phyloP scores from a whole-genome alignment of 2,329 filamentous ascomycete genomes.

The Pseudocercospora macadamiae region DNA sequence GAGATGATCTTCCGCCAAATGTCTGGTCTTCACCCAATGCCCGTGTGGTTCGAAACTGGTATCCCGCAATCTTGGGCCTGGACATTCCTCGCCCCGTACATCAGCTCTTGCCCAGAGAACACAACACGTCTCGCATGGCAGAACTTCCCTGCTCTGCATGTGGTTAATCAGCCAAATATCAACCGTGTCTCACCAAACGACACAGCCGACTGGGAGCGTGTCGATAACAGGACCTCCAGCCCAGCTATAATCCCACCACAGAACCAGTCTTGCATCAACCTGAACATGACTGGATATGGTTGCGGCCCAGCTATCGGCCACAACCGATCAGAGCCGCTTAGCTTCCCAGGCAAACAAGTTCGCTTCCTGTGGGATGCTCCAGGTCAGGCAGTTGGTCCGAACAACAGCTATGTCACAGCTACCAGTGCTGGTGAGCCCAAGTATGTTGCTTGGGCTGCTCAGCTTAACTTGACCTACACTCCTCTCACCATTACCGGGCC shows the following conservation, averaged over 20 bases:
- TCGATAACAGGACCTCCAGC: slow-evolving; percentile 61
- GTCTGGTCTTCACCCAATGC: slow-evolving; percentile 77
- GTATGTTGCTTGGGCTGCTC: slow-evolving; percentile 76
- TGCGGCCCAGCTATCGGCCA: slow-evolving; percentile 68
- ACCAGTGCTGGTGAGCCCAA: slow-evolving; percentile 59
- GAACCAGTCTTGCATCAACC: slow-evolving; percentile 60
- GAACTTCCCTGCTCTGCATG: slow-evolving; percentile 73
- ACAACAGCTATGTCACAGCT: slow-evolving; percentile 77
- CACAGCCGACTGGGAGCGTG: slow-evolving; percentile 65
- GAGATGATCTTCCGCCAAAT: slow-evolving; percentile 86
- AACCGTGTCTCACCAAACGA: slow-evolving; percentile 66
- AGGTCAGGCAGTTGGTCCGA: slow-evolving; percentile 71
- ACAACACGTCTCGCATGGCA: slow-evolving; percentile 80
- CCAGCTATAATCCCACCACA: slow-evolving; percentile 52
- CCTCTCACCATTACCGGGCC: slow-evolving; percentile 66
- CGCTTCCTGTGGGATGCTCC: slow-evolving; percentile 73
- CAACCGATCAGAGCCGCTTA: slow-evolving; percentile 72
- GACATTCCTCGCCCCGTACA: slow-evolving; percentile 80
- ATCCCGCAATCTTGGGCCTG: slow-evolving; percentile 85
- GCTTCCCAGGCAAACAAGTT: slow-evolving; percentile 73
- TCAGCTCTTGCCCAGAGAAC: slow-evolving; percentile 72
- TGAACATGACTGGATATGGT: slow-evolving; percentile 56
- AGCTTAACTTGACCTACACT: slow-evolving; percentile 63
- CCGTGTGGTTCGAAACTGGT: slow-evolving; percentile 78
- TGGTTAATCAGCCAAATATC: slow-evolving; percentile 78